Evolutionary conservation across 2,329 filamentous ascomycete genomes (phyloP), one percentile per base, ranked within the genome.

Genomic region (Colletotrichum salicis): DNA sequence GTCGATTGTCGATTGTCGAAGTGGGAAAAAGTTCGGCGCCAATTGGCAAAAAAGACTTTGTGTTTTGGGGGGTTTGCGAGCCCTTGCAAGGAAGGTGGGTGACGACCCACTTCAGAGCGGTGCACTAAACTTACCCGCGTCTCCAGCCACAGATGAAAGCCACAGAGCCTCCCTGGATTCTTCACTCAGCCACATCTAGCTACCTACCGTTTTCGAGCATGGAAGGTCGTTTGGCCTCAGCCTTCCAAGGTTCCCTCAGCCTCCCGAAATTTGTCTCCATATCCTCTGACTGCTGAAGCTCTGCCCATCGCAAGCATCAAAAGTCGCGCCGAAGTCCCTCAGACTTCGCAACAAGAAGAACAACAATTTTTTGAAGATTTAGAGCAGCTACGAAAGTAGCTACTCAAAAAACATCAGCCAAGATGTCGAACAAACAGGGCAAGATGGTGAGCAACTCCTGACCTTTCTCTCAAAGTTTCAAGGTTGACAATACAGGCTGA

Each of bases 401-500:
- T 68, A 70, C 75, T 75, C 75, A 77, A 72, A 77, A 77, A 74
- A 75, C 78, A 82, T 78, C 77, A 75, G 78, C 79, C 81, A 91
- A 83, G 77, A 92, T 92, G 91, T 90, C 92, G 82, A 96, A 97
- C 90, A 97, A 97, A 85, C 95, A 98, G 86, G 96, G 96, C 86
- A 98, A 99, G 90, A 98, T 99, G 96, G 96, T 98, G 88, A 89
- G 94, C 91, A 72, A 71, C 67, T 75, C 57, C 77, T 75, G 78
- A 77, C 78, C 78, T 76, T 78, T 81, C 77, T 81, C 81, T 75
- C 80, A 81, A 80, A 78, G 82, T 80, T 84, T 83, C 45, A 76
- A 79, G 79, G 82, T 88, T 87, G 85, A 89, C 83, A 83, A 84
- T 78, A 79, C 79, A 86, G 84, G 87, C 91, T 93, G 86, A 93